Percentiles rank a stretch among this genome's conserved stretches.
These are phyloP conservation scores for Septoria petroselini DNA, from an alignment of 2,329 filamentous ascomycete species.

Conservation along the genomic window DNA sequence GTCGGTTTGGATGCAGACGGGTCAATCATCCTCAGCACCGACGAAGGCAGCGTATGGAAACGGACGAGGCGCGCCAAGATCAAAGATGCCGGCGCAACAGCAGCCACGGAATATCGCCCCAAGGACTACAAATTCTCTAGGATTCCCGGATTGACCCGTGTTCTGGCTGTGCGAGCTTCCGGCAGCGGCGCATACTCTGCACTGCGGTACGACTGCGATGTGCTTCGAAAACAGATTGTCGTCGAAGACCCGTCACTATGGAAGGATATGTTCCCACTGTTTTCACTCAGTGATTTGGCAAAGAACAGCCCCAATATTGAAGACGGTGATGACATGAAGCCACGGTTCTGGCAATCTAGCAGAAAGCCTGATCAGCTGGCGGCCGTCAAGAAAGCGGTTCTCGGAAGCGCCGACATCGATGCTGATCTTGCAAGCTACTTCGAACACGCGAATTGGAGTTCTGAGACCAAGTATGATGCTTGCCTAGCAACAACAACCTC, in stretches of 20 bases:
- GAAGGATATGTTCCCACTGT: conserved; percentile 67
- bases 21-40: conserved; percentile 88
- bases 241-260: conserved; percentile 67
- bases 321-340: conserved; percentile 46
- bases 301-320: conserved; percentile 19
- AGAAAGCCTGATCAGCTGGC: conserved; percentile 49
- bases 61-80: conserved; percentile 78
- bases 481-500: conserved; percentile 57
- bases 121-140: conserved; percentile 96
- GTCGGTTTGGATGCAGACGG: conserved; percentile 88
- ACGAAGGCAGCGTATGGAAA: conserved; percentile 89
- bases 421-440: conserved; percentile 57
- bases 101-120: conserved; percentile 56
- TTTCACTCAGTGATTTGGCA: conserved; percentile 62
- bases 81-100: conserved; percentile 60
- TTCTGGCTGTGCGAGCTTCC: conserved; percentile 80
- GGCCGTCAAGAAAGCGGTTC: conserved; percentile 53
- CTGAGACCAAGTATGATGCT: conserved; percentile 46
- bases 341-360: conserved; percentile 50
- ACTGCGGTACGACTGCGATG: conserved; percentile 76
- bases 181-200: conserved; percentile 87
- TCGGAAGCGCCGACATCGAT: conserved; percentile 65
- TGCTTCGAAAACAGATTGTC: conserved; percentile 68
- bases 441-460: conserved; percentile 35
- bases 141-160: conserved; percentile 81